These are phyloP conservation scores for Cicer judaicum DNA, from an alignment of 306 rosid species.

Conservation along the genomic window DNA sequence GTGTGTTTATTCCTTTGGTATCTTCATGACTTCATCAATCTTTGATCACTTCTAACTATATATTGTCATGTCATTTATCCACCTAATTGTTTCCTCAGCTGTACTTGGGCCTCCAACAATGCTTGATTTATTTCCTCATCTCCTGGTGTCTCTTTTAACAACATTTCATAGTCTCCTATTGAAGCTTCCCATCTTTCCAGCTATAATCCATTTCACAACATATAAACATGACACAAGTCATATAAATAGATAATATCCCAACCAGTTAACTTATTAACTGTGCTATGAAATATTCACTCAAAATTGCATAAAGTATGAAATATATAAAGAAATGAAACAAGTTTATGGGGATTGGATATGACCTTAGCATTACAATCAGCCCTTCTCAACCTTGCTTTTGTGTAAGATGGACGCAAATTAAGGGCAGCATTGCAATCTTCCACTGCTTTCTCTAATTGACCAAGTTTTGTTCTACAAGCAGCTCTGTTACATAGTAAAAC, in stretches of 20 bases:
- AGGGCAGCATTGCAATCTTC: slow-evolving; percentile 81
- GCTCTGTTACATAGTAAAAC: slow-evolving; percentile 83
- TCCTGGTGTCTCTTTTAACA: slow-evolving; percentile 58
- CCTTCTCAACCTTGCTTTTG: slow-evolving; percentile 82
- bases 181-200: slow-evolving; percentile 82
- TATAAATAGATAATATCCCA: not conserved
- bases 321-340: too few species aligned
- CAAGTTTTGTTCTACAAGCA: slow-evolving; percentile 73
- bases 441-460: slow-evolving; percentile 66
- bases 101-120: slow-evolving; percentile 58
- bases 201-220: slow-evolving; percentile 46
- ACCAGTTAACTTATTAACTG: not conserved
- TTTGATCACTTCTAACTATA: not conserved
- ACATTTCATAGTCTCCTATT: slow-evolving; percentile 68
- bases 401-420: slow-evolving; percentile 68
- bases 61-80: slow-evolving; percentile 33
- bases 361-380: slow-evolving; percentile 89
- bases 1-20: not conserved
- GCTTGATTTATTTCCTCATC: slow-evolving; percentile 60
- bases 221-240: slow-evolving; percentile 19
- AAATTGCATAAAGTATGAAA: too few species aligned
- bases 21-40: not conserved
- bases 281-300: not conserved
- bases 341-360: not conserved
- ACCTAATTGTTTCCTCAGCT: slow-evolving; percentile 52